Percentiles rank a stretch among this genome's conserved stretches.
phyloP scores from a whole-genome alignment of 495 filamentous ascomycete genomes.

The Sphaerosporella brunnea region DNA sequence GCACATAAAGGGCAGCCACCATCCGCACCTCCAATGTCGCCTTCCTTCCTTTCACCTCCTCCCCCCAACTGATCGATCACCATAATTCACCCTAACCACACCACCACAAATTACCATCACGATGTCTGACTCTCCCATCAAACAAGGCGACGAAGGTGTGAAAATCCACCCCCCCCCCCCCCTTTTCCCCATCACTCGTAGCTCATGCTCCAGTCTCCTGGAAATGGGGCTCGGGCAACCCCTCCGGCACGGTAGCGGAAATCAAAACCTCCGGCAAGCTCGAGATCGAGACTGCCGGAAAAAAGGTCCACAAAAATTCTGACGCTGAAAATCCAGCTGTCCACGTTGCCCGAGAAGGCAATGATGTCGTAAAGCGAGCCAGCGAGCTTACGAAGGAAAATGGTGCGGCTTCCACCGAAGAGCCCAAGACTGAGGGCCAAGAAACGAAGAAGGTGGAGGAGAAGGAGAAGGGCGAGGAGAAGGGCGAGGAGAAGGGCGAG shows the following conservation, averaged over 20 bases:
- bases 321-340: conserved; percentile 41
- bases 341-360: conserved; percentile 37
- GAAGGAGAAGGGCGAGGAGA: conserved; percentile 14
- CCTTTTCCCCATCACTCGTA: conserved; percentile 4
- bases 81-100: neutral
- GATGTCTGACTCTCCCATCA: conserved; percentile 9
- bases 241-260: conserved; percentile 40
- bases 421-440: conserved; percentile 24
- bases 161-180: conserved; percentile 8
- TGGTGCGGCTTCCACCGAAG: conserved; percentile 14
- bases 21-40: no score
- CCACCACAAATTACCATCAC: neutral
- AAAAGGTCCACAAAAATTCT: conserved; percentile 43
- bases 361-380: conserved; percentile 46
- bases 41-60: no score
- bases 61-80: no score
- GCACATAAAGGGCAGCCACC: no score
- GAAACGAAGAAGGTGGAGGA: conserved; percentile 25
- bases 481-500: neutral
- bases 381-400: conserved; percentile 32
- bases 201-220: conserved; percentile 35
- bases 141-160: conserved; percentile 33
- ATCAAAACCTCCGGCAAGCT: conserved; percentile 40
- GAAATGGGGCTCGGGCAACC: conserved; percentile 36
- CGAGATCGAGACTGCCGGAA: conserved; percentile 42